A percentile compares a stretch with the other conserved stretches of the same genome.
Conservation (phyloP, 495 filamentous ascomycete genomes). For the Penicillium roqueforti region DNA sequence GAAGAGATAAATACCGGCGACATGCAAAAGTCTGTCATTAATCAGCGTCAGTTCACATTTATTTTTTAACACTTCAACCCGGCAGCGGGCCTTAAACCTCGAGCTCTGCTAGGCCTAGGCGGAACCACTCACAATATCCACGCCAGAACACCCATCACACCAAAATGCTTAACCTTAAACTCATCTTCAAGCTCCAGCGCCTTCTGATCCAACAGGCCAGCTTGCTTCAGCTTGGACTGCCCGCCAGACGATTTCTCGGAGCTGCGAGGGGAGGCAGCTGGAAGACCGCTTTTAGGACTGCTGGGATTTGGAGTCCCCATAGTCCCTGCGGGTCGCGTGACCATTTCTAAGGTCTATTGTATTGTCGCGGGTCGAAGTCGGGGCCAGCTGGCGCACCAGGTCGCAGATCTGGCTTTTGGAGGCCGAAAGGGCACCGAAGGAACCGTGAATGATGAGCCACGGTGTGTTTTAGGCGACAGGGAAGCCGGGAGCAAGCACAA, state of each 20-base stretch:
- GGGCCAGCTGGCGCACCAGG: conserved; percentile 1
- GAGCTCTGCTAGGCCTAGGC: neutral
- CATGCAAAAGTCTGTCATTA: conserved; percentile 60
- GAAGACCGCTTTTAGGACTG: neutral
- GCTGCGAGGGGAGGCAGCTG: neutral
- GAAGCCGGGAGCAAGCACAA: conserved; percentile 24
- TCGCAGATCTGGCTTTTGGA: neutral
- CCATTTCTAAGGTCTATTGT: conserved; percentile 4
- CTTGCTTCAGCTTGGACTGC: conserved; percentile 19
- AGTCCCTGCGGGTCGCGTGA: conserved; percentile 1
- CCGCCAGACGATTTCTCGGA: neutral
- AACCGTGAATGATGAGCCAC: neutral
- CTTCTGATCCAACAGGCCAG: conserved; percentile 20
- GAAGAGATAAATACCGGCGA: conserved; percentile 82
- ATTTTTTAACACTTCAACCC: neutral
- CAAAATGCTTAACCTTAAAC: conserved; percentile 41
- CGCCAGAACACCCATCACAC: conserved; percentile 37
- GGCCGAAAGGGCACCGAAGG: neutral
- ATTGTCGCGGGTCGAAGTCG: neutral
- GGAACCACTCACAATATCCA: conserved; percentile 43
- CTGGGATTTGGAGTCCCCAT: conserved; percentile 1
- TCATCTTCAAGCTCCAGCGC: conserved; percentile 31
- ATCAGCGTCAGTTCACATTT: conserved; percentile 7
- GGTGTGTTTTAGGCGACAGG: conserved; percentile 7
- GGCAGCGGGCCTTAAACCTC: neutral